A percentile compares a stretch with the other conserved stretches of the same genome.
Evolutionary conservation across 1,139 yeast genomes (phyloP).

Genomic region (Kodamaea ohmeri): DNA sequence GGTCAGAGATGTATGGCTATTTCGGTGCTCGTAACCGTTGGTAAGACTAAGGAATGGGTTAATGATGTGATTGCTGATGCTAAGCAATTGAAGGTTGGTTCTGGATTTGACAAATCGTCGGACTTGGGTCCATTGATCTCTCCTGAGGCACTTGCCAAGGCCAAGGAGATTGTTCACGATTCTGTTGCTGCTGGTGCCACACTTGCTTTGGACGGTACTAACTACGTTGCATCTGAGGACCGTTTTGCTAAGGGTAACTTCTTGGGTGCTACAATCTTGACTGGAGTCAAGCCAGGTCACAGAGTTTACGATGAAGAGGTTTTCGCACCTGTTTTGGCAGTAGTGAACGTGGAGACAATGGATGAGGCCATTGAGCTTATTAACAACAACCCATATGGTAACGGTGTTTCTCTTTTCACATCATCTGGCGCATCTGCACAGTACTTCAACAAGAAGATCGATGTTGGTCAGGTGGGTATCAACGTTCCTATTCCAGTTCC

Average conservation of each 20-base stretch:
- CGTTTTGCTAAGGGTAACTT: slow-evolving; percentile 64
- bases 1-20: slow-evolving; percentile 88
- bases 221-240: slow-evolving; percentile 42
- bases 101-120: slow-evolving; percentile 60
- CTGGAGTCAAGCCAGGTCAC: slow-evolving; percentile 66
- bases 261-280: slow-evolving; percentile 69
- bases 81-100: slow-evolving; percentile 55
- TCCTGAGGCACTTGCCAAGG: slow-evolving; percentile 54
- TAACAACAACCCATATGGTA: slow-evolving; percentile 67
- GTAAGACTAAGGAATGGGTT: slow-evolving; percentile 65
- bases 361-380: slow-evolving; percentile 71
- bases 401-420: slow-evolving; percentile 73
- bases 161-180: slow-evolving; percentile 54
- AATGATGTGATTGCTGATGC: slow-evolving; percentile 60
- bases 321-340: slow-evolving; percentile 72
- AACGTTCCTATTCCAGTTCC: slow-evolving; percentile 87
- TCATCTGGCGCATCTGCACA: slow-evolving; percentile 67
- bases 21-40: slow-evolving; percentile 73
- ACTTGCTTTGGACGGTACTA: slow-evolving; percentile 64
- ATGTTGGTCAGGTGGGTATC: slow-evolving; percentile 77
- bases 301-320: slow-evolving; percentile 73
- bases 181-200: slow-evolving; percentile 59
- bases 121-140: slow-evolving; percentile 75
- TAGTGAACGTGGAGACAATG: slow-evolving; percentile 61
- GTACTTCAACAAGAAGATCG: slow-evolving; percentile 67